Conservation (phyloP, 225 moss, liverwort and hornwort genomes). For the Pseudisothecium myosuroides region DNA sequence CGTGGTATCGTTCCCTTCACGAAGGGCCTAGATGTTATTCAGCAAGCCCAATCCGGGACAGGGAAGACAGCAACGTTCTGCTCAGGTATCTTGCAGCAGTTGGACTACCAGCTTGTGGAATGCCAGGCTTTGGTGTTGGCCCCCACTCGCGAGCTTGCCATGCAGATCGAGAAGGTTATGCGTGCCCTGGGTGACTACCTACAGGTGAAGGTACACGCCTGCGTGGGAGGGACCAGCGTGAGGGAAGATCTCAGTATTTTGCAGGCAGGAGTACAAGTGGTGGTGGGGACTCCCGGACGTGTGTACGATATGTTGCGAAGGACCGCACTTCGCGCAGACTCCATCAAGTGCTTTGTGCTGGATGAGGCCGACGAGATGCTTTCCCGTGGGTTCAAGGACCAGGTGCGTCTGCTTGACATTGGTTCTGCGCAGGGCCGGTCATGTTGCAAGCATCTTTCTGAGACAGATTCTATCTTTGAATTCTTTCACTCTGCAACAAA, state of each 20-base stretch:
- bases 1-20: constrained; percentile 64
- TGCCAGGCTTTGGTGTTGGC: constrained; percentile 67
- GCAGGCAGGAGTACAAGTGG: constrained; percentile 55
- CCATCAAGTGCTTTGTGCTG: constrained; percentile 68
- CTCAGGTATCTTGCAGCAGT: constrained; percentile 52
- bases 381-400: constrained; percentile 67
- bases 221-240: constrained; percentile 68
- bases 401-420: constrained; percentile 10
- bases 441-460: neutral
- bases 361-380: constrained; percentile 77
- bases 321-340: constrained; percentile 37
- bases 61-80: constrained; percentile 65
- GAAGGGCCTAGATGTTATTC: constrained; percentile 58
- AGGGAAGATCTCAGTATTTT: constrained; percentile 46
- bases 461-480: neutral
- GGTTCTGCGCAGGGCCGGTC: neutral
- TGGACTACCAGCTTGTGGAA: constrained; percentile 39
- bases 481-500: neutral
- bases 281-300: constrained; percentile 65
- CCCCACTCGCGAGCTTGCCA: constrained; percentile 58
- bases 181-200: constrained; percentile 59
- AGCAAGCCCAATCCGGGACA: constrained; percentile 62
- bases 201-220: constrained; percentile 59
- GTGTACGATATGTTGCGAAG: constrained; percentile 64
- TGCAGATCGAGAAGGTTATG: constrained; percentile 72